Evolutionary conservation across 305 asterid species (phyloP).

Genomic region (Fraxinus angustifolia): DNA sequence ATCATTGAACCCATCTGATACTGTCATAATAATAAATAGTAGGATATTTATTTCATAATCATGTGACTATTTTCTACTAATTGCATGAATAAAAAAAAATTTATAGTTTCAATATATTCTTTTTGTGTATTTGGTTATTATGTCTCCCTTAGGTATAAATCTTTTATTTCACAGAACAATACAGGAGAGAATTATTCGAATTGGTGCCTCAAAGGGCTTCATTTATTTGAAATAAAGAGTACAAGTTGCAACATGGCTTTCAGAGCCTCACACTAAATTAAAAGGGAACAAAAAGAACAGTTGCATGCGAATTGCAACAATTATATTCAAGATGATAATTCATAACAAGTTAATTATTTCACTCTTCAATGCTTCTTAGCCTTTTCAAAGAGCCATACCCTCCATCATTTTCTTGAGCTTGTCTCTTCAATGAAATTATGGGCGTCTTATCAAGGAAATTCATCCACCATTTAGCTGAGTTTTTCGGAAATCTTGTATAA

Average conservation of each 20-base stretch:
- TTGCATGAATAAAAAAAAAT: no score
- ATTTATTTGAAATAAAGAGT: neutral
- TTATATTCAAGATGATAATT: neutral
- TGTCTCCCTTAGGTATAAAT: neutral
- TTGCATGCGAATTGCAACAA: neutral
- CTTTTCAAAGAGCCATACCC: neutral
- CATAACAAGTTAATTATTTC: neutral
- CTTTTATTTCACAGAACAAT: neutral
- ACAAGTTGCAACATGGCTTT: neutral
- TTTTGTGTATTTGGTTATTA: neutral
- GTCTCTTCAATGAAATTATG: neutral
- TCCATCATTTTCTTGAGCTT: neutral
- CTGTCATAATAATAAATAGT: no score
- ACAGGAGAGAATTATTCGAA: neutral
- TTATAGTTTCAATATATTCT: neutral
- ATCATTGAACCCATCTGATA: no score
- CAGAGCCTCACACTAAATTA: neutral
- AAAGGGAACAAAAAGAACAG: neutral
- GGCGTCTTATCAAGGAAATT: neutral
- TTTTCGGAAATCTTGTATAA: constrained; percentile 39
- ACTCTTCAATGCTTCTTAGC: neutral
- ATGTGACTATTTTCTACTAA: no score
- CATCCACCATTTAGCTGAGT: constrained; percentile 48
- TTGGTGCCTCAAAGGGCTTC: neutral
- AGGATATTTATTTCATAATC: no score